These are phyloP conservation scores for Citrus glauca DNA, from an alignment of 345 rosid species.

Conservation along the genomic window DNA sequence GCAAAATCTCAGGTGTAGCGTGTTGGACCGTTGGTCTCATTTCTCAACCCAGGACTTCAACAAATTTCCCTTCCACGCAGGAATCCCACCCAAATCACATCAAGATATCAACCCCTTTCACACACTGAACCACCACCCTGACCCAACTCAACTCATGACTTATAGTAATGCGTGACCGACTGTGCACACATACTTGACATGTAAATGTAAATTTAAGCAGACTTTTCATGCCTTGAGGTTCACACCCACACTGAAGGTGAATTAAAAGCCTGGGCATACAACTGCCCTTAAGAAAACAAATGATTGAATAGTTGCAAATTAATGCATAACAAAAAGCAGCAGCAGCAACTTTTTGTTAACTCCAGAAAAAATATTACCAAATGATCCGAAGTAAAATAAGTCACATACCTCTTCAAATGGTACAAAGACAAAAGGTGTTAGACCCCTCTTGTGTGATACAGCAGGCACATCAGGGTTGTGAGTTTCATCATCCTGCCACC, in stretches of 20 bases:
- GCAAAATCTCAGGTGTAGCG: background rate
- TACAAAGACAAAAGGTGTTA: constrained; percentile 82
- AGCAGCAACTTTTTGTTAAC: background rate
- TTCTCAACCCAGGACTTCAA: background rate
- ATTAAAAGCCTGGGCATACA: background rate
- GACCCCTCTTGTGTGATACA: constrained; percentile 80
- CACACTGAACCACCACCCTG: background rate
- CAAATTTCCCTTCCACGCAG: background rate
- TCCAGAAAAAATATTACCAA: background rate
- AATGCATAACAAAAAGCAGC: background rate
- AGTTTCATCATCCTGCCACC: constrained; percentile 83
- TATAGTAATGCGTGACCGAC: background rate
- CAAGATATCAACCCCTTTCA: background rate
- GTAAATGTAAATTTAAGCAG: background rate
- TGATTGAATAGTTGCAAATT: background rate
- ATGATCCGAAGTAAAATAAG: background rate
- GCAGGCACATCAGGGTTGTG: constrained; percentile 82
- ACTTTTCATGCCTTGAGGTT: background rate
- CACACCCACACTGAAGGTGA: background rate
- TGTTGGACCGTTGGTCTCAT: background rate
- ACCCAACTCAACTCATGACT: background rate
- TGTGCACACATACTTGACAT: background rate
- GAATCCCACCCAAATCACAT: background rate
- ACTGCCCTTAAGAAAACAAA: background rate
- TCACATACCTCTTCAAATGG: constrained; percentile 81